Percentiles rank a stretch among this genome's conserved stretches.
phyloP scores from a whole-genome alignment of 768 basidiomycete genomes.

The Filobasidium wieringae region DNA sequence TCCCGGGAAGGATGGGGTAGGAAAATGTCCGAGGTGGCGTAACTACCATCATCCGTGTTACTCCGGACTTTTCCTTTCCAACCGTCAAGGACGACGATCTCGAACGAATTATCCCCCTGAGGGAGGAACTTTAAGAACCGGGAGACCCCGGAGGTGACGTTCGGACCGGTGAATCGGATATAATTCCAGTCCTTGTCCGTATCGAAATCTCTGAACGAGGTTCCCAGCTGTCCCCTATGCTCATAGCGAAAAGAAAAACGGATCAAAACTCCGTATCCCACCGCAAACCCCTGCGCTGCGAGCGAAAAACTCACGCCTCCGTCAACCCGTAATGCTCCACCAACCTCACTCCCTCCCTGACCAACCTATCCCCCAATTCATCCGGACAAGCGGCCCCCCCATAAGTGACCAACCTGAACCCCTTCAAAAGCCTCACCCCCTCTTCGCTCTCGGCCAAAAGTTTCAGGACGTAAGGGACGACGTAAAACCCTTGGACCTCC shows the following conservation, averaged over 20 bases:
- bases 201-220: constrained; percentile 44
- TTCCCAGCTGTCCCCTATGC: constrained; percentile 40
- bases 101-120: constrained; percentile 42
- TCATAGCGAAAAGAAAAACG: not conserved
- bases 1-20: constrained; percentile 42
- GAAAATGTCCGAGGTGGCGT: constrained; percentile 51
- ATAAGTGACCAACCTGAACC: constrained; percentile 47
- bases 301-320: not conserved
- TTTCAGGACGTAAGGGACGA: constrained; percentile 41
- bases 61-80: constrained; percentile 46
- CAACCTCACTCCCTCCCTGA: not conserved
- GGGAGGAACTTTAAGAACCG: constrained; percentile 44
- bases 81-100: constrained; percentile 47
- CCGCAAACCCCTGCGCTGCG: too few species aligned
- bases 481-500: constrained; percentile 20
- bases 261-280: not conserved
- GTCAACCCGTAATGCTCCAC: constrained; percentile 8
- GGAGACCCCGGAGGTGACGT: constrained; percentile 12
- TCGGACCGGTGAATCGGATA: constrained; percentile 39
- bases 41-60: constrained; percentile 49
- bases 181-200: constrained; percentile 52
- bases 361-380: constrained; percentile 12
- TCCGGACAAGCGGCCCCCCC: constrained; percentile 48
- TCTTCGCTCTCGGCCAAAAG: constrained; percentile 46
- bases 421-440: constrained; percentile 42